Evolutionary conservation across 169 alveolate genomes (phyloP).

Genomic region (Plasmodium gonderi): DNA sequence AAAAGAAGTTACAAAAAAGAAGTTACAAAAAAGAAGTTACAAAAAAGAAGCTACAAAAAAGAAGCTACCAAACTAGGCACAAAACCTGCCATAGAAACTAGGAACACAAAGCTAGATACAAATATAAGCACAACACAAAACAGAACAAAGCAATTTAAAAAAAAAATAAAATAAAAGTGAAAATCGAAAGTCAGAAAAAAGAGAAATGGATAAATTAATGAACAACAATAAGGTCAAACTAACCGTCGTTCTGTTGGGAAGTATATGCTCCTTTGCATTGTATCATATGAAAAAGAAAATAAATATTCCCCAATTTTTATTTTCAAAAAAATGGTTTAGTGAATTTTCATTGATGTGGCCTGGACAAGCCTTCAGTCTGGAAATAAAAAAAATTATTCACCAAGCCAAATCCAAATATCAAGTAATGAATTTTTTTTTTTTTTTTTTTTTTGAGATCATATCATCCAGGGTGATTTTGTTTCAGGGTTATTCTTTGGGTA

Average conservation of each 20-base stretch:
- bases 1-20: too few relatives aligned
- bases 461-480: too few relatives aligned
- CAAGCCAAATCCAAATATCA: constrained; percentile 81
- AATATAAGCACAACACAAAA: too few relatives aligned
- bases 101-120: too few relatives aligned
- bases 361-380: constrained; percentile 74
- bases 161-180: background rate
- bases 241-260: constrained; percentile 28
- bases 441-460: background rate
- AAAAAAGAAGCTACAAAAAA: too few relatives aligned
- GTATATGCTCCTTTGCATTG: constrained; percentile 41
- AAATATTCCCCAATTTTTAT: background rate
- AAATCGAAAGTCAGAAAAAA: too few relatives aligned
- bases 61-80: too few relatives aligned
- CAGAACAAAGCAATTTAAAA: background rate
- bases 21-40: too few relatives aligned
- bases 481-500: too few relatives aligned
- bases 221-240: constrained; percentile 12
- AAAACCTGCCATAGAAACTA: too few relatives aligned
- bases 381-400: constrained; percentile 64
- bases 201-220: constrained; percentile 28
- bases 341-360: constrained; percentile 71
- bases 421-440: constrained; percentile 3
- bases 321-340: constrained; percentile 67
- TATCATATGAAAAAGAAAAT: constrained; percentile 45